phyloP scores from a whole-genome alignment of 2,329 filamentous ascomycete species.

The Rhytidhysteron rufulum region DNA sequence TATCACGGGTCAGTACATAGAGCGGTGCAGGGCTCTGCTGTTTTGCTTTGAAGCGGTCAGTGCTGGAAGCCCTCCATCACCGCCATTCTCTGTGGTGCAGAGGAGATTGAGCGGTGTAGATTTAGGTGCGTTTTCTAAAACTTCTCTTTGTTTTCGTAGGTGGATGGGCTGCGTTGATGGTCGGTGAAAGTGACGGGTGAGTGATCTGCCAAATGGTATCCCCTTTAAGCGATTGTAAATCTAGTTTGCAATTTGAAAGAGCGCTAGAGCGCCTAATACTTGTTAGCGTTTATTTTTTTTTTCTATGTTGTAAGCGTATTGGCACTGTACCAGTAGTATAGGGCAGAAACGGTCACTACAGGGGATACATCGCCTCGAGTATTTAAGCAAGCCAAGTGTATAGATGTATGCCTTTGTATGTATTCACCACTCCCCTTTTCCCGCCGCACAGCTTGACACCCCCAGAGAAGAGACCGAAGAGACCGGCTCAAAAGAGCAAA shows the following conservation, averaged over 20 bases:
- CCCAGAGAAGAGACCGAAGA: slow-evolving; percentile 14
- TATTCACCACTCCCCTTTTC: slow-evolving; percentile 14
- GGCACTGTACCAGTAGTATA: too few species aligned
- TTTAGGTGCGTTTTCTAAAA: slow-evolving; percentile 9
- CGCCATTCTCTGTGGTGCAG: slow-evolving; percentile 12
- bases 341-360: slow-evolving; percentile 3
- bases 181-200: too few species aligned
- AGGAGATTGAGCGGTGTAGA: slow-evolving; percentile 7
- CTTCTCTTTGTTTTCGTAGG: slow-evolving; percentile 15
- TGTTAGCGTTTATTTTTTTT: too few species aligned
- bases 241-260: too few species aligned
- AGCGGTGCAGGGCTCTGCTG: slow-evolving; percentile 15
- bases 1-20: slow-evolving; percentile 15
- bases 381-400: slow-evolving; percentile 10
- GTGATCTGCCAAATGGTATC: too few species aligned
- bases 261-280: too few species aligned
- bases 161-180: slow-evolving; percentile 24
- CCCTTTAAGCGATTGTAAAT: too few species aligned
- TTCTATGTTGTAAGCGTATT: too few species aligned
- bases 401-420: slow-evolving; percentile 13
- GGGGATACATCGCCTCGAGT: slow-evolving; percentile 18
- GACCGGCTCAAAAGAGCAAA: slow-evolving; percentile 11
- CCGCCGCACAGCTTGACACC: slow-evolving; percentile 4
- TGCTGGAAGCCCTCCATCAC: slow-evolving; percentile 25
- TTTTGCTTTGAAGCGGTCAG: slow-evolving; percentile 20